Percentiles rank a stretch among this genome's conserved stretches.
phyloP scores from a whole-genome alignment of 169 alveolate genomes.

The Plasmodium chabaudi region DNA sequence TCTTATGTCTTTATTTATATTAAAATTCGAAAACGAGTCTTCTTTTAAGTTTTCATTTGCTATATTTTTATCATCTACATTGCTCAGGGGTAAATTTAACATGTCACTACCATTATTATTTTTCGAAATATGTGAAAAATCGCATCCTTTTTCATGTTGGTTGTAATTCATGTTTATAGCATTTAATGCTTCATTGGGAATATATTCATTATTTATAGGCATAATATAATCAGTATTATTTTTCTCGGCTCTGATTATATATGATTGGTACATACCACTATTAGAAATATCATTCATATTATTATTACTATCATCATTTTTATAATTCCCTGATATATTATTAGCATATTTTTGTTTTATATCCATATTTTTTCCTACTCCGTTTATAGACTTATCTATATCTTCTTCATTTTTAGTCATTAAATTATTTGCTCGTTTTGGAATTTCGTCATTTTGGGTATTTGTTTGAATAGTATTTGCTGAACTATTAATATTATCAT shows the following conservation, averaged over 20 bases:
- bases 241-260: too few species aligned
- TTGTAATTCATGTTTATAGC: not conserved
- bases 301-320: too few species aligned
- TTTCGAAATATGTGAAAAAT: not conserved
- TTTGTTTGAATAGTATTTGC: not conserved
- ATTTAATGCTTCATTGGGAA: not conserved
- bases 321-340: too few species aligned
- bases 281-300: too few species aligned
- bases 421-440: not conserved
- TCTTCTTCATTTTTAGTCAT: not conserved
- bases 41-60: not conserved
- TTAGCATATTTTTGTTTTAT: too few species aligned
- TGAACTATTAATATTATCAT: conserved; percentile 3
- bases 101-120: not conserved
- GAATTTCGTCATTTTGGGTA: too few species aligned
- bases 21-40: not conserved
- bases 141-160: not conserved
- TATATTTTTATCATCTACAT: not conserved
- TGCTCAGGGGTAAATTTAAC: not conserved
- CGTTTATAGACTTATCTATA: too few species aligned
- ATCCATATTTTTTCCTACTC: too few species aligned
- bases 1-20: not conserved
- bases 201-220: not conserved
- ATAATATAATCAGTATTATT: too few species aligned
- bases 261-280: too few species aligned